Conservation (phyloP, 495 filamentous ascomycete genomes). For the Talaromyces nanjingensis region DNA sequence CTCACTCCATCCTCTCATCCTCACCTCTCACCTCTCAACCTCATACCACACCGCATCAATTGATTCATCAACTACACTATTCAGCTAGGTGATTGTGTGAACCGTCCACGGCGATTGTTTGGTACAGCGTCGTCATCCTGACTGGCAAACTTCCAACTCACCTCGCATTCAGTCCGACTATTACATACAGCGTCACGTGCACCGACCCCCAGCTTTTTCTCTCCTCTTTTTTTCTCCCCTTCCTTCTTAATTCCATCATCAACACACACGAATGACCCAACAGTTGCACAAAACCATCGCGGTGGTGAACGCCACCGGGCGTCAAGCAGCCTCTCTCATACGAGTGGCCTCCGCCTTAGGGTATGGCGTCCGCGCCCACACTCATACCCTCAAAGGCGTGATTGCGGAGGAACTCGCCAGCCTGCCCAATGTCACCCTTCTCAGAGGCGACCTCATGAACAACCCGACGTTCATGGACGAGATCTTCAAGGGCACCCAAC, state of each 20-base stretch:
- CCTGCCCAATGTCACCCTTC: constrained; percentile 76
- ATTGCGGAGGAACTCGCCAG: constrained; percentile 74
- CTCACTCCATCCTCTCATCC: too few relatives aligned
- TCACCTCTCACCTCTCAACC: too few relatives aligned
- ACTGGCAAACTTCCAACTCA: not conserved
- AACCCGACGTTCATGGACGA: constrained; percentile 58
- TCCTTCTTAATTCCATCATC: constrained; percentile 7
- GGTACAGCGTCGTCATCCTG: not conserved
- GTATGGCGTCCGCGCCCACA: constrained; percentile 82
- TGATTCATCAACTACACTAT: not conserved
- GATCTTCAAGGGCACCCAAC: constrained; percentile 74
- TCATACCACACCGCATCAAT: not conserved
- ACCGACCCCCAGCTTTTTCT: constrained; percentile 4
- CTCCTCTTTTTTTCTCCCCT: constrained; percentile 10
- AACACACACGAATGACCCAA: constrained; percentile 34
- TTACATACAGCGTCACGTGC: constrained; percentile 13
- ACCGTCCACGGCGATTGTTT: not conserved
- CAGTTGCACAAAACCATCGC: constrained; percentile 66
- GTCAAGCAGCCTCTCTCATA: constrained; percentile 89
- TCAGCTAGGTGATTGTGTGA: not conserved
- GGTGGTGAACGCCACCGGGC: constrained; percentile 85
- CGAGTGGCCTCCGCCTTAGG: constrained; percentile 88
- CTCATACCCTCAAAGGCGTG: constrained; percentile 72
- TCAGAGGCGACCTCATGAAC: constrained; percentile 76
- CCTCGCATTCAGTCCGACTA: not conserved